A percentile compares a stretch with the other conserved stretches of the same genome.
phyloP scores from a whole-genome alignment of 192 early-diverging fungal species.

The Rhizoclosmatium globosum region DNA sequence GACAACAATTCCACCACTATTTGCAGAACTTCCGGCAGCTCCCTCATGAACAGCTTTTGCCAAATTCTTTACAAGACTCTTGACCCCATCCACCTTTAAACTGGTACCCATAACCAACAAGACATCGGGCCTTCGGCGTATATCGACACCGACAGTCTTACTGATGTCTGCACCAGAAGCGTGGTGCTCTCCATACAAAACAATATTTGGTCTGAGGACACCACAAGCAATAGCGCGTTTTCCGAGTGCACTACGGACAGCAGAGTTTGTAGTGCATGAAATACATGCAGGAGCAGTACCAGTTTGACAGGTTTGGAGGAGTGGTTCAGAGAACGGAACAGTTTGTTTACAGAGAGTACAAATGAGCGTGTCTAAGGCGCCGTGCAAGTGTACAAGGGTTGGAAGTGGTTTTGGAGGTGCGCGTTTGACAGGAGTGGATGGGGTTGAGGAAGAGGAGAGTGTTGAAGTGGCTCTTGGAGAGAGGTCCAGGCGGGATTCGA shows the following conservation, averaged over 20 bases:
- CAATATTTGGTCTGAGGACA: constrained; percentile 88
- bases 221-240: constrained; percentile 82
- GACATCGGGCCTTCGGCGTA: constrained; percentile 68
- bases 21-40: not conserved
- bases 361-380: constrained; percentile 83
- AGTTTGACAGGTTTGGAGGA: constrained; percentile 65
- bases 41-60: constrained; percentile 52
- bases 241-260: constrained; percentile 66
- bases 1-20: constrained; percentile 55
- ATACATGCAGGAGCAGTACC: constrained; percentile 79
- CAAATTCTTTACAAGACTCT: constrained; percentile 76
- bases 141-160: constrained; percentile 40
- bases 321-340: constrained; percentile 64
- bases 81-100: constrained; percentile 82
- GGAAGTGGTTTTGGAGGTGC: constrained; percentile 38
- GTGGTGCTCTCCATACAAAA: constrained; percentile 95
- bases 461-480: not conserved
- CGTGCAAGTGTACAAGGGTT: constrained; percentile 91
- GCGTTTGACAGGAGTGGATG: constrained; percentile 10
- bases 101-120: constrained; percentile 91
- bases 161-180: constrained; percentile 66
- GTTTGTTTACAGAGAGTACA: constrained; percentile 85
- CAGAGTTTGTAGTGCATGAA: constrained; percentile 58
- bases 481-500: constrained; percentile 81
- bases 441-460: not conserved